Base-by-base conservation (phyloP, 306 rosid species). In the Vigna trinervia region DNA sequence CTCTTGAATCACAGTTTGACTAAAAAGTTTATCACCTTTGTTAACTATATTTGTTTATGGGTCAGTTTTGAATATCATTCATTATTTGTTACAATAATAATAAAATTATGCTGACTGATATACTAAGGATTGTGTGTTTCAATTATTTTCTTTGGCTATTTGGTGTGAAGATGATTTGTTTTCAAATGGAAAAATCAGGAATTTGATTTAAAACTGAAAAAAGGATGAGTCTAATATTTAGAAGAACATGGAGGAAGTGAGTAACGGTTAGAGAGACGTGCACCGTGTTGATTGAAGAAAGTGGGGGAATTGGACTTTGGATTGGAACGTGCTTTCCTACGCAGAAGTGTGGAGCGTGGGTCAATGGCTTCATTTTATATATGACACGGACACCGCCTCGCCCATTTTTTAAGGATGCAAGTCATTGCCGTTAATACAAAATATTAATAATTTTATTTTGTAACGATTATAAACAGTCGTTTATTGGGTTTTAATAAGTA, bases 281-380 rank as follows among this genome's bases (percentile, higher is more conserved):
- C 10, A 78, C 71, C 80, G 53, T 43, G 72, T 74, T 52, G 43
- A 36, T 5, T 4, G 22, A 8, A 41, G 3, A 41, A 12, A 41
- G 41, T 74, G 81, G 62, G 19, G 1, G 17, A 2, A 17, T 14
- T 30, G 1, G 7, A 19, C 0, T 59, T 20, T 15, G 51, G 11
- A 78, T 64, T 77, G 72, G 81, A 43, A 23, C 67, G 76, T 86
- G 78, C 14, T 28, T 20, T 26, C 51, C 54, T 63, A 51, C 38
- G 69, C 50, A 5, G 1, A 7, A 65, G 14, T 14, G 8, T 38
- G 9, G 57, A 66, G 6, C 36, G 69, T 77, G 38, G 69, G 38
- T 53, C 12, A 52, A 32, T 65, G 14, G 34, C 46, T 17, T 53
- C 59, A 5, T 6, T 15, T 8, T 8, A 39, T 8, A 9, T 36